Conservation (phyloP, 2,329 filamentous ascomycete species). For the Colletotrichum sp. region DNA sequence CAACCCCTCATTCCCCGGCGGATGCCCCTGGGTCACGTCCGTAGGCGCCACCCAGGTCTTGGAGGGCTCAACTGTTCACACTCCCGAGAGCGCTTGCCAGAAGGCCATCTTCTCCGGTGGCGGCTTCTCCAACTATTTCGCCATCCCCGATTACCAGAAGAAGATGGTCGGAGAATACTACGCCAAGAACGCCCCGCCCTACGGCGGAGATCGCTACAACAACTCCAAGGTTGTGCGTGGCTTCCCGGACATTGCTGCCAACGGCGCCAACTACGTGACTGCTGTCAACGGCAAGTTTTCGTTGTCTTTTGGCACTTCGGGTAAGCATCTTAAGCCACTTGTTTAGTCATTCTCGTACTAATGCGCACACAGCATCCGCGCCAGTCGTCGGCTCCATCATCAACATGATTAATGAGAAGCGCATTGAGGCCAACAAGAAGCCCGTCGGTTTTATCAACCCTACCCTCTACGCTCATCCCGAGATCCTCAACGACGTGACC, state of each 20-base stretch:
- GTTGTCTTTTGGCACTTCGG: conserved; percentile 54
- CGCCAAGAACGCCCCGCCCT: conserved; percentile 42
- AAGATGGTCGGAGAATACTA: conserved; percentile 44
- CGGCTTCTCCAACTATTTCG: conserved; percentile 56
- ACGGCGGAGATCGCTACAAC: conserved; percentile 50
- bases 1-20: conserved; percentile 50
- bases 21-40: conserved; percentile 55
- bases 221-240: conserved; percentile 45
- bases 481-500: conserved; percentile 34
- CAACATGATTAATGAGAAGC: conserved; percentile 35
- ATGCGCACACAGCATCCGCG: conserved; percentile 28
- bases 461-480: conserved; percentile 29
- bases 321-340: background rate
- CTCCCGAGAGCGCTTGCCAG: conserved; percentile 50
- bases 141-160: conserved; percentile 51
- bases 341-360: background rate
- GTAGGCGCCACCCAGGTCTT: conserved; percentile 56
- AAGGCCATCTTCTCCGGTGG: conserved; percentile 52
- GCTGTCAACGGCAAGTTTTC: conserved; percentile 46
- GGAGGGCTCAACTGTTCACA: conserved; percentile 40
- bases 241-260: conserved; percentile 53
- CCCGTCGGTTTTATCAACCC: conserved; percentile 27
- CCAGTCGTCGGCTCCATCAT: conserved; percentile 39
- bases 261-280: conserved; percentile 48
- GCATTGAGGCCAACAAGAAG: conserved; percentile 31